phyloP scores from a whole-genome alignment of 2,329 filamentous ascomycete genomes.

The Helminthosporium solani region DNA sequence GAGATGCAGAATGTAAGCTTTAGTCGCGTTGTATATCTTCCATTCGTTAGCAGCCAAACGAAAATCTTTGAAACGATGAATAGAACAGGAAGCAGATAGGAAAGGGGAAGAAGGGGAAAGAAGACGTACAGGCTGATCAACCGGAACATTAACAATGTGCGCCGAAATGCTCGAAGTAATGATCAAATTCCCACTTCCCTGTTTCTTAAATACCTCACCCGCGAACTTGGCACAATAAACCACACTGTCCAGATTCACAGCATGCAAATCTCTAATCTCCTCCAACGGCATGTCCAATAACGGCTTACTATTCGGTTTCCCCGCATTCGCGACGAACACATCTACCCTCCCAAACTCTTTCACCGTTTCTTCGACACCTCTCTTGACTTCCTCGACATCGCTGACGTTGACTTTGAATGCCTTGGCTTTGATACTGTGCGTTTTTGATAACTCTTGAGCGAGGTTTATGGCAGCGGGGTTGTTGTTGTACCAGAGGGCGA shows the following conservation, averaged over 20 bases:
- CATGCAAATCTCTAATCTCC: conserved; percentile 61
- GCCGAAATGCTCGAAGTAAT: conserved; percentile 71
- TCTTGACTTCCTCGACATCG: conserved; percentile 54
- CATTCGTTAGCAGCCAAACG: background rate
- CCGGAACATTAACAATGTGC: conserved; percentile 76
- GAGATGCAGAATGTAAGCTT: conserved; percentile 64
- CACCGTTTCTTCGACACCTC: conserved; percentile 60
- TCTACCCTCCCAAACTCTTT: conserved; percentile 69
- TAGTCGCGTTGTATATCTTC: conserved; percentile 47
- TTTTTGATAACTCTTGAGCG: conserved; percentile 56
- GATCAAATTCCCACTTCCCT: conserved; percentile 58
- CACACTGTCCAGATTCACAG: conserved; percentile 71
- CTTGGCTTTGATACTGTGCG: conserved; percentile 61
- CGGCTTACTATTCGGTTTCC: conserved; percentile 58
- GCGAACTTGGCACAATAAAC: conserved; percentile 47
- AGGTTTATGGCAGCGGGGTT: conserved; percentile 55
- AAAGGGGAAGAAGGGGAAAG: background rate
- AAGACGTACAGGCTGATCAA: conserved; percentile 53
- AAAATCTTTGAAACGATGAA: background rate
- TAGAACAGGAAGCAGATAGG: background rate
- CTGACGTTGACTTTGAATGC: conserved; percentile 64
- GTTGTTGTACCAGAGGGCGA: conserved; percentile 48
- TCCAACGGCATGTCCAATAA: conserved; percentile 60
- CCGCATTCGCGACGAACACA: conserved; percentile 67
- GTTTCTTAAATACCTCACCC: conserved; percentile 45